Base-by-base conservation (phyloP, 305 asterid species). In the Petunia hybrid region DNA sequence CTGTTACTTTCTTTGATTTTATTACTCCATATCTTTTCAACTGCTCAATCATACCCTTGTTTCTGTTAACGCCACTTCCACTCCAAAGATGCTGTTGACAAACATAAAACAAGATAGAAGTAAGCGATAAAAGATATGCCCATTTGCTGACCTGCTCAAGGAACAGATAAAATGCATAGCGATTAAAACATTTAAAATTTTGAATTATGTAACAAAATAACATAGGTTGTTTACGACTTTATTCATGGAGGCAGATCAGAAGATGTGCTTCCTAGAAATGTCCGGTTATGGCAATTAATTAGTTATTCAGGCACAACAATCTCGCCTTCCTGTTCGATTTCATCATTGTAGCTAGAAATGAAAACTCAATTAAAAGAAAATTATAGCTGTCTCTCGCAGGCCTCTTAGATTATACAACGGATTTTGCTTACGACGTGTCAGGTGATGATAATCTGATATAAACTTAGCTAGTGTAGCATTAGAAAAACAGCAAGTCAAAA, bases 21-120 rank as follows among this genome's bases (percentile, higher is more conserved):
- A 93, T 80, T 66, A 88, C 86, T 48, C 98, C 98, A 63, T 81
- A 80, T 41, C 86, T 90, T 82, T 80, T 89, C 88, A 96, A 86
- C 78, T 85, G 87, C 62, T 85, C 88, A 83, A 93, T 90, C 98
- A 96, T 89, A 70, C 86, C 92, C 73, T 90, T 90, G 84, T 89
- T 92, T 84, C 82, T 89, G 62, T 65, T 76, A 59, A 86, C 71
- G 16, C 90, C 83, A 79, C 90, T 88, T 80, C 92, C 95, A 13
- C 89, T 84, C 91, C 87, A 87, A 75, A 86, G 85, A 69, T 91
- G 91, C 98, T 96, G 98, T 66, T 78, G 73, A 84, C 74, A 87
- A 87, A 86, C 83, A 90, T 41, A 86, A 81, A 83, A 86, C 85
- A 88, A 80, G 42, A 79, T 43, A 77, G 88, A 86, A 66, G 81